Base-by-base conservation (phyloP, 2,329 filamentous ascomycete species). In the Pestalotiopsis sp. region DNA sequence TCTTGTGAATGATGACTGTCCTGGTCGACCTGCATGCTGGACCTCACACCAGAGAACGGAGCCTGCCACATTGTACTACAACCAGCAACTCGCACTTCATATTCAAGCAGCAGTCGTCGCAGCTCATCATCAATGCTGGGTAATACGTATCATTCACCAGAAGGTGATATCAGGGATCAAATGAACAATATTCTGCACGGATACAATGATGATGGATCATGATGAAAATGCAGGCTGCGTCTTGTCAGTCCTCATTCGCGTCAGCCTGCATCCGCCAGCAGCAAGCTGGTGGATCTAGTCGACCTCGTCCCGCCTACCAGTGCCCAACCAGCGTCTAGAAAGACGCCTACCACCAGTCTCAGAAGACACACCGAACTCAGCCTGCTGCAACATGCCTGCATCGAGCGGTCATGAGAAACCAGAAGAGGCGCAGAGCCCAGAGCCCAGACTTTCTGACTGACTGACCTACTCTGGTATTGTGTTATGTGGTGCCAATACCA, bases 301-400 rank as follows among this genome's bases (percentile, higher is more conserved):
- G 25, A 52, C 31, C 59, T 62, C 59, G 25, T 62, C n/a, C 31
- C 59, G 59, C 60, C 40, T 38, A 17, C 36, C 56, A 59, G 56
- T 56, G 40, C 56, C 65, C 56, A 66, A 66, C 56, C 65, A 66
- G 36, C 65, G 13, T 23, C 20, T 36, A 60, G 23, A 25, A 23
- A 4, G 25, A 14, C 27, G 36, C 17, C 17, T 41, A 12, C 25
- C 40, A 14, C 52, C 31, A 41, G 56, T 36, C 56, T 60, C 36
- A 25, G 27, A 56, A 49, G 65, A 27, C 49, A 56, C 41, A 20
- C 52, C 27, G 31, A 23, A 66, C 57, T 66, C 59, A 67, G 66
- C 57, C 66, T 67, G 66, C 66, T 63, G 66, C 66, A 62, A 36
- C 36, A 62, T 62, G 59, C 45, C 66, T 63, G 66, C 66, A 66